phyloP scores from a whole-genome alignment of 768 basidiomycete genomes.

The Suillus brevipes region DNA sequence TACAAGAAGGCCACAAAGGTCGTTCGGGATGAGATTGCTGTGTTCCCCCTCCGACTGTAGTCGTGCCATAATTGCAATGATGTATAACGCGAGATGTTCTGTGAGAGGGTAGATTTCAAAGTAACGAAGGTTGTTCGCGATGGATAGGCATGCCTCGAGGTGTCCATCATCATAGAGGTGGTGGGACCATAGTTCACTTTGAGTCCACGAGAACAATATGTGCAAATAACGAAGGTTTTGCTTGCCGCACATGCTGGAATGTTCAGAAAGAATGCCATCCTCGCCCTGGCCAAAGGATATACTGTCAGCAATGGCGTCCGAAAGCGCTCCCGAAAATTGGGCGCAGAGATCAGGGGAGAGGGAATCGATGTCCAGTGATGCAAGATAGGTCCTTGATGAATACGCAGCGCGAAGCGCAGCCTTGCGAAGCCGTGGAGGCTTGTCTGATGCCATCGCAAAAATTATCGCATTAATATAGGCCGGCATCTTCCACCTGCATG shows the following conservation, averaged over 20 bases:
- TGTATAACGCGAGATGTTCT: conserved; percentile 12
- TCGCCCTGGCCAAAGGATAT: neutral
- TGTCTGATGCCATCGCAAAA: conserved; percentile 9
- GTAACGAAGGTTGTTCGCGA: conserved; percentile 6
- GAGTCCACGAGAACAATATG: conserved; percentile 9
- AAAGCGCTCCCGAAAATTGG: conserved; percentile 1
- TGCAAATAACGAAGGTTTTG: conserved; percentile 12
- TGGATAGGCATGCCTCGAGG: conserved; percentile 4
- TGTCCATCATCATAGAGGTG: conserved; percentile 10
- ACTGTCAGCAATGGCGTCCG: neutral
- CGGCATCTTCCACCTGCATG: neutral
- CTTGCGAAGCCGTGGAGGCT: conserved; percentile 7
- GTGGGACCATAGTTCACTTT: conserved; percentile 4
- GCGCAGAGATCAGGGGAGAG: neutral
- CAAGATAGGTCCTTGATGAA: conserved; percentile 7
- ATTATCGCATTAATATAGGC: conserved; percentile 5
- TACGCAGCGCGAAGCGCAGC: conserved; percentile 7
- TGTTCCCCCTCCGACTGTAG: conserved; percentile 1
- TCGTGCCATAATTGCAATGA: conserved; percentile 4
- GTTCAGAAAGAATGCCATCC: neutral
- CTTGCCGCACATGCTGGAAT: conserved; percentile 3
- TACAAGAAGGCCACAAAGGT: conserved; percentile 9
- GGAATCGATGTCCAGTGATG: conserved; percentile 1
- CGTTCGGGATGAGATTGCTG: neutral
- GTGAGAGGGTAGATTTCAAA: conserved; percentile 9